Evolutionary conservation across 768 basidiomycete genomes (phyloP), one percentile per base, ranked within the genome.

Genomic region (Tulasnella sp.): DNA sequence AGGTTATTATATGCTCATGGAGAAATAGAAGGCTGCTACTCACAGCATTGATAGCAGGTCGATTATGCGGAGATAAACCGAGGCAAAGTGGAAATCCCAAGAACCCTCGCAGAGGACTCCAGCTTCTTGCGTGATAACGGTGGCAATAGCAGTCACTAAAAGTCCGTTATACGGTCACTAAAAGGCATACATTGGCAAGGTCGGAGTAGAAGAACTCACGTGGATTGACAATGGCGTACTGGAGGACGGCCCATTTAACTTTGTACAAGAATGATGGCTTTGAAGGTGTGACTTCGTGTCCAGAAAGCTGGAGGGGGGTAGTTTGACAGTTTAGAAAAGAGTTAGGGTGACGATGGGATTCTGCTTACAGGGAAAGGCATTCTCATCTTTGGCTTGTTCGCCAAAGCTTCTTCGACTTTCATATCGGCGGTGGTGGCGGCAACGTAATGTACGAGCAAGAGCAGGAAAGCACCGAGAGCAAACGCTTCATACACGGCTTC

Each of bases 251-350:
- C 94, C 95, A 97, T 48, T 95, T 95, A 84, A 95, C 86, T 14
- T 94, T 92, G 84, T 95, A 93, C 91, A 97, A 93, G 85, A 97
- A 97, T 86, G 97, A 96, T 2, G 93, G 88, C 91, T 95, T 96
- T 24, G 94, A 93, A 0, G 94, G 94, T 22, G 93, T 87, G 84
- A 93, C 95, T 83, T 93, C 88, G 91, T 91, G 94, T 84, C 89
- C 95, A 85, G 94, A 94, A 82, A 96, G 91, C 93, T 95, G 84
- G 14, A 48, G 44, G 42, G 31, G 60, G 18, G 40, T 69, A 20
- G 48, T 34, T 24, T 22, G 77, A n/a, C 42, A 22, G n/a, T 46
- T 16, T 11, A 69, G 22, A 37, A 42, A 73, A 40, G 20, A 37
- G 22, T 44, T n/a, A 48, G 31, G 48, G 81, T 34, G 31, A 41